These are phyloP conservation scores for Jacaranda copaia DNA, from an alignment of 257 asterid species.

Conservation along the genomic window DNA sequence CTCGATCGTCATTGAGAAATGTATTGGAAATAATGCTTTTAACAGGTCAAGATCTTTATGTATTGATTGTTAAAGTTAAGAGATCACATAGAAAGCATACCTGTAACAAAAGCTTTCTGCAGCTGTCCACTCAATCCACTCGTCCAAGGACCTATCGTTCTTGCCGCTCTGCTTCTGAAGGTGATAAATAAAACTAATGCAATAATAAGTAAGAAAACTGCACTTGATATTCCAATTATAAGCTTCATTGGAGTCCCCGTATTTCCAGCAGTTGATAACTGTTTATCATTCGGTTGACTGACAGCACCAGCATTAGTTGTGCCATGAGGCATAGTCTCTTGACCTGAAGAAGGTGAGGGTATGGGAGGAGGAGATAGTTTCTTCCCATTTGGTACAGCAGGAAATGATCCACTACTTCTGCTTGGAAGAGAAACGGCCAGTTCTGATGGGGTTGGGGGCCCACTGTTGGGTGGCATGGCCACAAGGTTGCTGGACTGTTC, in stretches of 20 bases:
- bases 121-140: slow-evolving; percentile 92
- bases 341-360: slow-evolving; percentile 38
- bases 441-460: slow-evolving; percentile 39
- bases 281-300: slow-evolving; percentile 33
- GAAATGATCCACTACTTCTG: slow-evolving; percentile 91
- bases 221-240: slow-evolving; percentile 54
- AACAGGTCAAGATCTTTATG: no score
- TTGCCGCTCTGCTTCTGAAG: slow-evolving; percentile 71
- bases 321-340: slow-evolving; percentile 34
- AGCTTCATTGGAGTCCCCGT: slow-evolving; percentile 51
- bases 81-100: slow-evolving; percentile 46
- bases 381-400: slow-evolving; percentile 61
- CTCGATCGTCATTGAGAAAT: no score
- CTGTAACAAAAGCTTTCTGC: slow-evolving; percentile 92
- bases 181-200: slow-evolving; percentile 47
- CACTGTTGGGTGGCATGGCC: slow-evolving; percentile 54
- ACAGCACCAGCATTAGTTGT: slow-evolving; percentile 34
- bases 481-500: slow-evolving; percentile 68
- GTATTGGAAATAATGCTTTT: no score
- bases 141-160: slow-evolving; percentile 83
- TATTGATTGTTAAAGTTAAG: neutral
- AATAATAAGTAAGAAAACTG: slow-evolving; percentile 50
- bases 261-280: slow-evolving; percentile 31
- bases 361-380: slow-evolving; percentile 46
- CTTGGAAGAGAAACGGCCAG: slow-evolving; percentile 53